These are phyloP conservation scores for Apiotrichum gamsii DNA, from an alignment of 1,284 basidiomycete species.

Conservation along the genomic window DNA sequence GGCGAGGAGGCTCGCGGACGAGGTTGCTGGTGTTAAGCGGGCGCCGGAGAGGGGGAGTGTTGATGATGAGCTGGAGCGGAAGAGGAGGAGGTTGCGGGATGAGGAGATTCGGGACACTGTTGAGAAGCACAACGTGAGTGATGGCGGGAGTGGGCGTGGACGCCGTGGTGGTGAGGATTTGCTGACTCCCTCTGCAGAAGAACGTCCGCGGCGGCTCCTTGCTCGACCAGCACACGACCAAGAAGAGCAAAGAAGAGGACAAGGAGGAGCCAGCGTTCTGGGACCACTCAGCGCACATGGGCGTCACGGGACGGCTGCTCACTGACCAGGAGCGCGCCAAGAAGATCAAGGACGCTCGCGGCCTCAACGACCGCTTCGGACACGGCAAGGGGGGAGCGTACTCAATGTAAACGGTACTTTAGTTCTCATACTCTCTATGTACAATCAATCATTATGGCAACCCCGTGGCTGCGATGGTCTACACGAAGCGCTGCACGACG, in stretches of 20 bases:
- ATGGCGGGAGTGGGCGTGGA: too few relatives aligned
- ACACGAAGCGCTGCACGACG: slow-evolving; percentile 67
- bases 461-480: too few relatives aligned
- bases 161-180: neutral
- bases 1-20: slow-evolving; percentile 75
- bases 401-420: slow-evolving; percentile 18
- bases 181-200: slow-evolving; percentile 51
- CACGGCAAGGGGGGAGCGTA: slow-evolving; percentile 47
- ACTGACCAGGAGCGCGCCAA: slow-evolving; percentile 70
- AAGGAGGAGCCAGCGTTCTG: slow-evolving; percentile 64
- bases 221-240: slow-evolving; percentile 58
- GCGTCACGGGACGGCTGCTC: slow-evolving; percentile 71
- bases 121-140: slow-evolving; percentile 69
- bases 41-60: slow-evolving; percentile 39
- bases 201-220: slow-evolving; percentile 62
- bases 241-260: slow-evolving; percentile 45
- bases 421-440: neutral
- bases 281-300: slow-evolving; percentile 85
- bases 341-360: slow-evolving; percentile 69
- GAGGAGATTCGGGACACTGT: slow-evolving; percentile 63
- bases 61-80: slow-evolving; percentile 49
- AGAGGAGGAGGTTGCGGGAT: slow-evolving; percentile 56
- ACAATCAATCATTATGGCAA: neutral
- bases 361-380: slow-evolving; percentile 73
- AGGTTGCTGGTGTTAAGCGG: slow-evolving; percentile 74